These are phyloP conservation scores for Penicillium sp. DNA, from an alignment of 2,329 filamentous ascomycete genomes.

Conservation along the genomic window DNA sequence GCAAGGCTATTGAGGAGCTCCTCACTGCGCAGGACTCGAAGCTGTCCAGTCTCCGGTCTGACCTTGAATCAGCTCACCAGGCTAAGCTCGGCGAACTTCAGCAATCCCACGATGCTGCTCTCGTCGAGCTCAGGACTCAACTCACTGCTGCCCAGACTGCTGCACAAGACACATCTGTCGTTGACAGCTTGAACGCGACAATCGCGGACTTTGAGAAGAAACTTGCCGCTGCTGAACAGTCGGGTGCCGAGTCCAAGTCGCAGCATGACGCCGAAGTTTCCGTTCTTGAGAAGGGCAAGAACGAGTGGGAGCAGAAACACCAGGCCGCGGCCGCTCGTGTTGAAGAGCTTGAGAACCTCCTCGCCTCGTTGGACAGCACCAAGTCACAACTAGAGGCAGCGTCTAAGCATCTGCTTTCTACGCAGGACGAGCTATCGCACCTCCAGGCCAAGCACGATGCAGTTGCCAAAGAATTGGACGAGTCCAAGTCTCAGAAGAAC, in stretches of 20 bases:
- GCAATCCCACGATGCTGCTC: slow-evolving; percentile 39
- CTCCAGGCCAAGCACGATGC: slow-evolving; percentile 38
- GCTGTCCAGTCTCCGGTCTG: slow-evolving; percentile 39
- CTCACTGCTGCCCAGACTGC: slow-evolving; percentile 41
- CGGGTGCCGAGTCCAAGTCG: slow-evolving; percentile 47
- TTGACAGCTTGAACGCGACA: slow-evolving; percentile 46
- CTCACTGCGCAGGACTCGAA: slow-evolving; percentile 47
- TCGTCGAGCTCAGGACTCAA: slow-evolving; percentile 40
- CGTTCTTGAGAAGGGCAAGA: slow-evolving; percentile 48
- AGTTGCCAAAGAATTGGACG: slow-evolving; percentile 38
- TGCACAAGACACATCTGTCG: slow-evolving; percentile 42
- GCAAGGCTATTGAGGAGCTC: slow-evolving; percentile 46
- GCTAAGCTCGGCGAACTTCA: slow-evolving; percentile 43
- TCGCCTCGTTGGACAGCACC: slow-evolving; percentile 76
- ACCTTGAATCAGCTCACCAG: slow-evolving; percentile 43
- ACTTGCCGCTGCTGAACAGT: slow-evolving; percentile 59
- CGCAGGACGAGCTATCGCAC: slow-evolving; percentile 38
- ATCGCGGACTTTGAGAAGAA: slow-evolving; percentile 66
- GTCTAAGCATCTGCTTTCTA: slow-evolving; percentile 55
- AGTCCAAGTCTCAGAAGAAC: slow-evolving; percentile 34
- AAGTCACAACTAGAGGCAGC: slow-evolving; percentile 70
- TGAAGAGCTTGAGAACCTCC: slow-evolving; percentile 81
- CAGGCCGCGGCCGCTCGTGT: slow-evolving; percentile 57
- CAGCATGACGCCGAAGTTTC: slow-evolving; percentile 53
- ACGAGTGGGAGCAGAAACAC: slow-evolving; percentile 50